These are phyloP conservation scores for Metschnikowia hibisci DNA, from an alignment of 805 yeast genomes.

Conservation along the genomic window DNA sequence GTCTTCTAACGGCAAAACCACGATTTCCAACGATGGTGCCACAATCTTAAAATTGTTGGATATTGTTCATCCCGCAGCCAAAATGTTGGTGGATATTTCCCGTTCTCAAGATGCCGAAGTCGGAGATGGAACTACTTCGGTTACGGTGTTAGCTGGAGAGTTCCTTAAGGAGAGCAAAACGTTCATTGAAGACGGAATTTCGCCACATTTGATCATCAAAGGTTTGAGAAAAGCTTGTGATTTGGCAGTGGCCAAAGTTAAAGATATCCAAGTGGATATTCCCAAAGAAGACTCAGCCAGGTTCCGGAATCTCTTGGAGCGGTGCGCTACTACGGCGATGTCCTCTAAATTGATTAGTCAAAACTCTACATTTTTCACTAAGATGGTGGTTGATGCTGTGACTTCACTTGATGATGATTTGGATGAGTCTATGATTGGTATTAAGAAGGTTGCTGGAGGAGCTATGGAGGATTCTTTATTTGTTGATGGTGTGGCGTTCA, in stretches of 20 bases:
- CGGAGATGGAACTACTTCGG: conserved; percentile 98
- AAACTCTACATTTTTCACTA: conserved; percentile 85
- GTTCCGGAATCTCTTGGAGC: conserved; percentile 72
- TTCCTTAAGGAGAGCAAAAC: conserved; percentile 83
- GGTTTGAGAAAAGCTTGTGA: conserved; percentile 82
- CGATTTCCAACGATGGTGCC: conserved; percentile 98
- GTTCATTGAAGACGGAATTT: conserved; percentile 94
- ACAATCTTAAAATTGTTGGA: conserved; percentile 88
- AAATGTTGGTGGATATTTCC: conserved; percentile 88
- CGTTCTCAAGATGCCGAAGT: conserved; percentile 97
- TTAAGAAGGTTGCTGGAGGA: conserved; percentile 94
- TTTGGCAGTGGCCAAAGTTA: conserved; percentile 68
- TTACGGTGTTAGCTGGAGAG: conserved; percentile 91
- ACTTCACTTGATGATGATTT: conserved; percentile 78
- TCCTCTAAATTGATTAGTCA: conserved; percentile 87
- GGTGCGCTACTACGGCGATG: conserved; percentile 98
- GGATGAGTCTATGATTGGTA: conserved; percentile 88
- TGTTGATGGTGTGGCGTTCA: conserved; percentile 93
- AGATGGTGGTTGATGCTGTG: conserved; percentile 96
- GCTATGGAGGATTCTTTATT: conserved; percentile 90
- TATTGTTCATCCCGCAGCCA: conserved; percentile 98
- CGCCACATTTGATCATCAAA: conserved; percentile 81
- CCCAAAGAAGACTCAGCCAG: conserved; percentile 46
- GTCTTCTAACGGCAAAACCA: conserved; percentile 75
- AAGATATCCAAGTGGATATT: conserved; percentile 72